These are phyloP conservation scores for Teunomyces gatunensis DNA, from an alignment of 805 yeast genomes.

Conservation along the genomic window DNA sequence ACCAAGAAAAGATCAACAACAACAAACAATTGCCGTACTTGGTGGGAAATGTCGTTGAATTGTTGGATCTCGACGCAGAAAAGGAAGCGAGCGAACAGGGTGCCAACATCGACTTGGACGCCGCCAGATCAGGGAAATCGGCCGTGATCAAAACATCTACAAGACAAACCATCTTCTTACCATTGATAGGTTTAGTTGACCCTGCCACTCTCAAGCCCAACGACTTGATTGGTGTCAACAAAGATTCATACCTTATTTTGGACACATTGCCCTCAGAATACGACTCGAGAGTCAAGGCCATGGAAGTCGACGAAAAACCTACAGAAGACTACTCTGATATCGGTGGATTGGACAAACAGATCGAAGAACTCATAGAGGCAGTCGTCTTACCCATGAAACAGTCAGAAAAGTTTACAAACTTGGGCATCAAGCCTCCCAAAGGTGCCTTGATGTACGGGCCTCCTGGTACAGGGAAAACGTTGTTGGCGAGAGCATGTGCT, in stretches of 20 bases:
- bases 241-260: conserved; percentile 88
- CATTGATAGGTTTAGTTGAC: conserved; percentile 93
- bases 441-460: conserved; percentile 50
- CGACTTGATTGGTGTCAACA: conserved; percentile 95
- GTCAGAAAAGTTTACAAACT: conserved; percentile 88
- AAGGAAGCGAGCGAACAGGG: conserved; percentile 85
- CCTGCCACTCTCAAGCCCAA: conserved; percentile 93
- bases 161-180: conserved; percentile 94
- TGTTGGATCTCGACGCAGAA: conserved; percentile 83
- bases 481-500: conserved; percentile 48
- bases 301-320: conserved; percentile 99
- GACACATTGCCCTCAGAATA: conserved; percentile 97
- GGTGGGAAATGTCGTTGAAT: conserved; percentile 95
- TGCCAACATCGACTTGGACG: conserved; percentile 90
- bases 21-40: conserved; percentile 93
- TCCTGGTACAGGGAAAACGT: conserved; percentile 48
- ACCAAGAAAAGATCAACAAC: conserved; percentile 92
- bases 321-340: conserved; percentile 95
- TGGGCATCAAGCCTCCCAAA: conserved; percentile 77
- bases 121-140: conserved; percentile 90
- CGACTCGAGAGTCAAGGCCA: conserved; percentile 95
- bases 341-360: conserved; percentile 97
- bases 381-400: conserved; percentile 98
- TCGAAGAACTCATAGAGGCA: conserved; percentile 97
- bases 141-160: conserved; percentile 98